These are phyloP conservation scores for Arachnopeziza araneosa DNA, from an alignment of 2,329 filamentous ascomycete genomes.

Conservation along the genomic window DNA sequence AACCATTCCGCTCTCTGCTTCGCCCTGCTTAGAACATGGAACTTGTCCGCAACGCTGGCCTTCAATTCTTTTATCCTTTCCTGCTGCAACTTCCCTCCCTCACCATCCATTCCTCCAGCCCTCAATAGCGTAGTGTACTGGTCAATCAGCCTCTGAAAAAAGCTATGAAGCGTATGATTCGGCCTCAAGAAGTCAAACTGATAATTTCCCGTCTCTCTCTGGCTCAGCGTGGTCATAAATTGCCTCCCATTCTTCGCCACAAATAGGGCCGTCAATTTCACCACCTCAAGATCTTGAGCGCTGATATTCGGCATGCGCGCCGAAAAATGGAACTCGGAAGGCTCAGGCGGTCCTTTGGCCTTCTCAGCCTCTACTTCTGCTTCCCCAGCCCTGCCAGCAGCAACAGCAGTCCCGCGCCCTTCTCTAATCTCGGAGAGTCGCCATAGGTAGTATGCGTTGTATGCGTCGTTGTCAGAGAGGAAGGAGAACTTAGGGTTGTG, in stretches of 20 bases:
- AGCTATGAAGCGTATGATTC: conserved; percentile 94
- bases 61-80: conserved; percentile 68
- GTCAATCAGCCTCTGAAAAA: conserved; percentile 86
- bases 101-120: conserved; percentile 59
- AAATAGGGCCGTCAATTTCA: conserved; percentile 78
- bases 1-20: conserved; percentile 83
- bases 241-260: conserved; percentile 88
- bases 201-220: conserved; percentile 82
- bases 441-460: conserved; percentile 87
- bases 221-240: conserved; percentile 85
- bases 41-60: conserved; percentile 72
- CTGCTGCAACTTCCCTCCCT: conserved; percentile 59
- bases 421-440: conserved; percentile 78
- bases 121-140: conserved; percentile 82
- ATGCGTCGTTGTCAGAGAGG: conserved; percentile 72
- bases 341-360: conserved; percentile 76
- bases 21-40: conserved; percentile 71
- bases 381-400: conserved; percentile 68
- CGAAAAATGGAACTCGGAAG: conserved; percentile 85
- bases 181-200: conserved; percentile 96
- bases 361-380: conserved; percentile 53
- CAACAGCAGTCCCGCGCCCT: conserved; percentile 73
- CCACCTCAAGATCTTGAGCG: conserved; percentile 77
- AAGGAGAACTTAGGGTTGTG: conserved; percentile 90
- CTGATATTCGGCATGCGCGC: conserved; percentile 97